A percentile compares a stretch with the other conserved stretches of the same genome.
phyloP scores from a whole-genome alignment of 129 eudicot species.

The Escallonia rubra region DNA sequence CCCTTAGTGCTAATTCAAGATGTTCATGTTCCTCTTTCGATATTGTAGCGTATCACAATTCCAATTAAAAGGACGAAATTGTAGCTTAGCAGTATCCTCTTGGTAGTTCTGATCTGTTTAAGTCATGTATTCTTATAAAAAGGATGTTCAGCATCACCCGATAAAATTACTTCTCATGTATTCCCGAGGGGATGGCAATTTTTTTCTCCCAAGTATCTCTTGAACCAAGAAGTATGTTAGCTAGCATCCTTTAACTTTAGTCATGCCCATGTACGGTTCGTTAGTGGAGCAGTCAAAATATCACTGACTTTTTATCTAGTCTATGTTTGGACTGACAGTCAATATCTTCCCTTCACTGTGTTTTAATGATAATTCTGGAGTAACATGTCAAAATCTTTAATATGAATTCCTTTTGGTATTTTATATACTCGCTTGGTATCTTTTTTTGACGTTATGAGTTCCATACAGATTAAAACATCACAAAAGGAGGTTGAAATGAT shows the following conservation, averaged over 20 bases:
- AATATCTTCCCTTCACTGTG: too few species aligned
- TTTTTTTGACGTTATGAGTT: constrained; percentile 11
- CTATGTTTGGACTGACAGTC: background rate
- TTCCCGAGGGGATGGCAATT: background rate
- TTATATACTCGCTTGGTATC: background rate
- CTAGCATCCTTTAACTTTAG: background rate
- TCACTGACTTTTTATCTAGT: too few species aligned
- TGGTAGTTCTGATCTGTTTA: background rate
- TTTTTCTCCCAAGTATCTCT: background rate
- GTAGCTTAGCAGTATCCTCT: too few species aligned
- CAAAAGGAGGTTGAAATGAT: constrained; percentile 68
- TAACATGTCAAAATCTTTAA: too few species aligned
- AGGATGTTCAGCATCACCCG: too few species aligned
- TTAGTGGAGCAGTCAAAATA: too few species aligned
- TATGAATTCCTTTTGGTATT: too few species aligned
- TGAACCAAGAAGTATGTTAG: background rate
- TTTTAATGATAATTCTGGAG: too few species aligned
- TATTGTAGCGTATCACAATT: too few species aligned
- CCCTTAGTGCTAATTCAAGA: background rate
- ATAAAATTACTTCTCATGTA: background rate
- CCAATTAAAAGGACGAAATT: too few species aligned
- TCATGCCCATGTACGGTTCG: too few species aligned
- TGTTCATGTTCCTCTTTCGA: background rate
- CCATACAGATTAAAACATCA: constrained; percentile 74
- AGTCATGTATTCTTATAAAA: background rate